A percentile compares a stretch with the other conserved stretches of the same genome.
Evolutionary conservation across 2,329 filamentous ascomycete species (phyloP).

Genomic region (Aspergillus ibericus): DNA sequence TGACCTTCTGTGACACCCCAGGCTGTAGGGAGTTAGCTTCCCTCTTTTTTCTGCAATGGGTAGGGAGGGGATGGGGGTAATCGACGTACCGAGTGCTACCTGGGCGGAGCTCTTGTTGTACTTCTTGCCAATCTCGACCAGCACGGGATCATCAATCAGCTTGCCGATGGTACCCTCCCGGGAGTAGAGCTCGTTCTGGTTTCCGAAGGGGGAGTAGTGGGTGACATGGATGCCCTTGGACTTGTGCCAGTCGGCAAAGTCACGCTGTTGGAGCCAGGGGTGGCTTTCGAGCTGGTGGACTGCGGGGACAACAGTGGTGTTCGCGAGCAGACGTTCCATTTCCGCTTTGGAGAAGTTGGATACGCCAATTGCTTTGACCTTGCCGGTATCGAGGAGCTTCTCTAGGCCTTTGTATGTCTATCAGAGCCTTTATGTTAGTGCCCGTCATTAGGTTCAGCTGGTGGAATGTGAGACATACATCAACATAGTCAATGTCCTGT

Average conservation of each 20-base stretch:
- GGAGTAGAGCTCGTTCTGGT: slow-evolving; percentile 53
- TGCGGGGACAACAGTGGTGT: slow-evolving; percentile 48
- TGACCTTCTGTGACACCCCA: slow-evolving; percentile 56
- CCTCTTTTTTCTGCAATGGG: background rate
- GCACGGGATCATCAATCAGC: slow-evolving; percentile 53
- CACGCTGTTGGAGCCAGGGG: slow-evolving; percentile 53
- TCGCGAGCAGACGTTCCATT: slow-evolving; percentile 48
- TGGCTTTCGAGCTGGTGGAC: slow-evolving; percentile 56
- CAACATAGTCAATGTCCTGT: slow-evolving; percentile 51
- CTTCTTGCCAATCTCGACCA: slow-evolving; percentile 54
- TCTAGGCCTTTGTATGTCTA: slow-evolving; percentile 55
- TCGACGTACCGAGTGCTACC: slow-evolving; percentile 46
- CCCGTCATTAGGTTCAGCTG: too few species aligned
- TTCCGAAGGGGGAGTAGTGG: slow-evolving; percentile 58
- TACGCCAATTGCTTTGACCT: slow-evolving; percentile 54
- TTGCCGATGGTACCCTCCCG: slow-evolving; percentile 46
- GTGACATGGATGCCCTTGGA: slow-evolving; percentile 54
- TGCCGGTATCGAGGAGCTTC: slow-evolving; percentile 41
- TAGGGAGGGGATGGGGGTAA: background rate
- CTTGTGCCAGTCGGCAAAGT: slow-evolving; percentile 52
- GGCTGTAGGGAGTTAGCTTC: slow-evolving; percentile 32
- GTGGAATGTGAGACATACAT: slow-evolving; percentile 34
- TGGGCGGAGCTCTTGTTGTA: slow-evolving; percentile 54
- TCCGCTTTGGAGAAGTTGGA: slow-evolving; percentile 54
- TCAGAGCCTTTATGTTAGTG: background rate